A percentile compares a stretch with the other conserved stretches of the same genome.
phyloP scores from a whole-genome alignment of 495 filamentous ascomycete genomes.

The Zalerion maritima region DNA sequence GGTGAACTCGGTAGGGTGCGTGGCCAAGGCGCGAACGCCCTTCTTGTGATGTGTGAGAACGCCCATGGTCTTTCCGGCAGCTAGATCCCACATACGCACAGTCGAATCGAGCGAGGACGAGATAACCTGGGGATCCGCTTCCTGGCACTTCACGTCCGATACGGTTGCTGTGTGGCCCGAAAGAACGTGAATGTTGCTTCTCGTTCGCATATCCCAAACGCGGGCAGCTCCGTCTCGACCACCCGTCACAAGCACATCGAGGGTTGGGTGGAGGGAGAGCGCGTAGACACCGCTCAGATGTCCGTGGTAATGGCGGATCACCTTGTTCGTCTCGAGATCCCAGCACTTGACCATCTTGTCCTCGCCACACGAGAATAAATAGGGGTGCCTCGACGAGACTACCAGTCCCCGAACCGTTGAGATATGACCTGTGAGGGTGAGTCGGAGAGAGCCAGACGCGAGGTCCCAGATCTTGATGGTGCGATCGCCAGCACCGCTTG shows the following conservation, averaged over 20 bases:
- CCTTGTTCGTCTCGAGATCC: constrained; percentile 97
- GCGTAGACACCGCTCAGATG: constrained; percentile 95
- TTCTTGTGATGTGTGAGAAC: constrained; percentile 98
- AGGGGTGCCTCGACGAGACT: constrained; percentile 86
- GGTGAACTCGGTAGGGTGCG: constrained; percentile 89
- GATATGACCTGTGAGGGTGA: constrained; percentile 95
- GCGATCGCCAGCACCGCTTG: constrained; percentile 84
- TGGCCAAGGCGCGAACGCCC: constrained; percentile 71
- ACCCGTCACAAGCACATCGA: constrained; percentile 89
- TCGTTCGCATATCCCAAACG: constrained; percentile 97
- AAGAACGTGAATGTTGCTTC: constrained; percentile 89
- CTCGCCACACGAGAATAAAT: constrained; percentile 94
- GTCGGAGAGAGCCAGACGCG: constrained; percentile 61
- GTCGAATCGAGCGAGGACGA: constrained; percentile 81
- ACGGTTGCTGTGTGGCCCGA: constrained; percentile 82
- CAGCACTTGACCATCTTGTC: constrained; percentile 99
- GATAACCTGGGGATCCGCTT: constrained; percentile 93
- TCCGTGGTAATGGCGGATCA: constrained; percentile 96
- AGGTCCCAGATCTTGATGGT: constrained; percentile 99
- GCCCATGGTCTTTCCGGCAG: constrained; percentile 90
- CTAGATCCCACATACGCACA: constrained; percentile 89
- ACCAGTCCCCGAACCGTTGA: constrained; percentile 90
- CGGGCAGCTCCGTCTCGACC: constrained; percentile 87
- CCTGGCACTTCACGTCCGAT: constrained; percentile 79
- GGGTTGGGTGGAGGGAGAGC: constrained; percentile 74